These are phyloP conservation scores for Trichosporon sp. DNA, from an alignment of 1,284 basidiomycete genomes.

Conservation along the genomic window DNA sequence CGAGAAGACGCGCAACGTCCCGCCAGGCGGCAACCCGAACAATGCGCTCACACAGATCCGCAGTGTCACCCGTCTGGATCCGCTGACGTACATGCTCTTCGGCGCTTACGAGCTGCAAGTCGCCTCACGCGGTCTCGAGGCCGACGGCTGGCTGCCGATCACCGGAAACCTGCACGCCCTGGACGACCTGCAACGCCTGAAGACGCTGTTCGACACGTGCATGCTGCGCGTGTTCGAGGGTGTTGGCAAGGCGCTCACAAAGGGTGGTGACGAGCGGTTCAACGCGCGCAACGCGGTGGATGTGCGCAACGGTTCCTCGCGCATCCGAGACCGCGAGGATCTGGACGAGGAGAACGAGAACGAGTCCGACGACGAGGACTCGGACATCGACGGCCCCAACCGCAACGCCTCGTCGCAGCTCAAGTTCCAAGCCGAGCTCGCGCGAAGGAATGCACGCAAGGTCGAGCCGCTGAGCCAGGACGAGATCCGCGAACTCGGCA, in stretches of 20 bases:
- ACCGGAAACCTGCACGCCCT: constrained; percentile 74
- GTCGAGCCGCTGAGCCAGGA: constrained; percentile 61
- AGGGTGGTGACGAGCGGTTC: constrained; percentile 41
- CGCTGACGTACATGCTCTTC: constrained; percentile 88
- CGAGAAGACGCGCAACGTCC: constrained; percentile 77
- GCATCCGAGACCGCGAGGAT: constrained; percentile 38
- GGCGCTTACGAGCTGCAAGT: constrained; percentile 78
- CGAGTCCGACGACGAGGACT: constrained; percentile 65
- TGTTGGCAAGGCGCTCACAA: constrained; percentile 60
- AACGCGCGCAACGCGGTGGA: constrained; percentile 33
- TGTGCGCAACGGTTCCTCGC: constrained; percentile 29
- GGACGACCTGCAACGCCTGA: constrained; percentile 82
- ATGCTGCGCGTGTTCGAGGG: constrained; percentile 93
- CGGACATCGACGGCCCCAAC: constrained; percentile 52
- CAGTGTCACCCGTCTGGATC: constrained; percentile 82
- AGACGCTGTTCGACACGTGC: constrained; percentile 77
- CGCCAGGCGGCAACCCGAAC: constrained; percentile 45
- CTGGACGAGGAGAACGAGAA: constrained; percentile 58
- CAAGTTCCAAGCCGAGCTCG: constrained; percentile 29
- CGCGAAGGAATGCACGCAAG: constrained; percentile 29
- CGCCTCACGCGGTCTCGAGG: constrained; percentile 71
- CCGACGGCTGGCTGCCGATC: constrained; percentile 89
- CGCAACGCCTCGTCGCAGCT: constrained; percentile 14
- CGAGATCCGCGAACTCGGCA: constrained; percentile 74
- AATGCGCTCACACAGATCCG: constrained; percentile 61